Base-by-base conservation (phyloP, 1,284 basidiomycete species). In the Xanthoconium separans region DNA sequence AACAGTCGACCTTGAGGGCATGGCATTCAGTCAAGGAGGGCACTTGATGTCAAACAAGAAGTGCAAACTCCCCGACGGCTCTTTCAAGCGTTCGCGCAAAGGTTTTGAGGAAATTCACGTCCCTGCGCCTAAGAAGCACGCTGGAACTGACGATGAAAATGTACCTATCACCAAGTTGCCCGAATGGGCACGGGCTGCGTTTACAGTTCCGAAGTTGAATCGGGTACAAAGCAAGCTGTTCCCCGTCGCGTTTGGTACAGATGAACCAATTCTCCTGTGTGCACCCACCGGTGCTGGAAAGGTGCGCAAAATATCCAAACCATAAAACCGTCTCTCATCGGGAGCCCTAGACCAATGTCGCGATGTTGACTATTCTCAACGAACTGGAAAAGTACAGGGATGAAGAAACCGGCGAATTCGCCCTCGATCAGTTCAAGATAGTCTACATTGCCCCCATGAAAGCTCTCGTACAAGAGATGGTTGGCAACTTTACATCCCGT, bases 371-470 rank as follows among this genome's bases (percentile, higher is more conserved):
- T 0, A 89, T 98, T 61, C 81, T 98, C 16, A 91, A 93, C 65
- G 93, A 96, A 62, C 82, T 98, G 34, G 74, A 79, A 30, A 95
- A 96, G 65, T 86, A 90, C 69, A 85, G 93, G 18, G 85, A 97
- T 65, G 87, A 91, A 54, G 79, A 78, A 11, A 92, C 91, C 0
- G 94, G 93, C 46, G 70, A 77, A n/a, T 92, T 98, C 67, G 93
- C 97, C 67, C 80, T 95, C 33, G 87, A 91, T 61, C 78, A 89
- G 0, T 98, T 98, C 85, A 99, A 99, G 77, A 93, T 98, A 58
- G 89, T 99, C 61, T 99, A 99, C 70, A 87, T 99, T 47, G 96
- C 97, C 0, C 97, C 97, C 2, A 99, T 99, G 97, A 99, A 98
- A 71, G 95, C 95, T 2, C 82, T 98, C 53, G 95, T 98, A 0